Evolutionary conservation across 75 land plant species (phyloP).

Genomic region (Cryptomeria japonica): DNA sequence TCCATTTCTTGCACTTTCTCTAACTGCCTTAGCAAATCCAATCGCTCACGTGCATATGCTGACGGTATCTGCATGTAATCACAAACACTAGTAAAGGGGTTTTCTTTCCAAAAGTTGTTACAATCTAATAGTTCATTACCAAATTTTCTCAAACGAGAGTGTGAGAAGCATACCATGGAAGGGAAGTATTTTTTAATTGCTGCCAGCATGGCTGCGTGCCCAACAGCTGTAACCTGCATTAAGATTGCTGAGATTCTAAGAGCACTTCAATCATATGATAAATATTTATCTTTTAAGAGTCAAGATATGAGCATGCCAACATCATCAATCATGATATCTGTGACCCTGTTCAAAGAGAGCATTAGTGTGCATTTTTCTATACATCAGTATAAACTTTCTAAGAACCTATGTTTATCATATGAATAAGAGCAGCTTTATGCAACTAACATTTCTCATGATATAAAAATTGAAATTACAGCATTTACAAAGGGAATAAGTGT

Average conservation of each 20-base stretch:
- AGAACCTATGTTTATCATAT: neutral
- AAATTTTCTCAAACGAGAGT: neutral
- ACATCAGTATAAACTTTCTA: neutral
- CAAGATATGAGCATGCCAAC: neutral
- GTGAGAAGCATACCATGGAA: conserved; percentile 56
- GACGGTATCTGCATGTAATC: conserved; percentile 76
- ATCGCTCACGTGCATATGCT: conserved; percentile 84
- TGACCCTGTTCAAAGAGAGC: neutral
- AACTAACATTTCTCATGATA: neutral
- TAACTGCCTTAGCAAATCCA: conserved; percentile 89
- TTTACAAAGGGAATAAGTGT: neutral
- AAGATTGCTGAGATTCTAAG: conserved; percentile 8
- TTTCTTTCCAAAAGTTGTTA: neutral
- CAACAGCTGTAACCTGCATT: conserved; percentile 94
- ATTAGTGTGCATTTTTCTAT: neutral
- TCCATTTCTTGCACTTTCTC: conserved; percentile 84
- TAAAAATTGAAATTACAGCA: neutral
- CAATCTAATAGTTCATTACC: neutral
- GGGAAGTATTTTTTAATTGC: conserved; percentile 96
- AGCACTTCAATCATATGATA: neutral
- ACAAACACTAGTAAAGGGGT: neutral
- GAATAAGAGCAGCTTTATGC: neutral
- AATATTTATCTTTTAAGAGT: neutral
- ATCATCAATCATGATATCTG: neutral
- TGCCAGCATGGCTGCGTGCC: conserved; percentile 97